Base-by-base conservation (phyloP, 495 filamentous ascomycete species). In the Geoglossum glabrum region DNA sequence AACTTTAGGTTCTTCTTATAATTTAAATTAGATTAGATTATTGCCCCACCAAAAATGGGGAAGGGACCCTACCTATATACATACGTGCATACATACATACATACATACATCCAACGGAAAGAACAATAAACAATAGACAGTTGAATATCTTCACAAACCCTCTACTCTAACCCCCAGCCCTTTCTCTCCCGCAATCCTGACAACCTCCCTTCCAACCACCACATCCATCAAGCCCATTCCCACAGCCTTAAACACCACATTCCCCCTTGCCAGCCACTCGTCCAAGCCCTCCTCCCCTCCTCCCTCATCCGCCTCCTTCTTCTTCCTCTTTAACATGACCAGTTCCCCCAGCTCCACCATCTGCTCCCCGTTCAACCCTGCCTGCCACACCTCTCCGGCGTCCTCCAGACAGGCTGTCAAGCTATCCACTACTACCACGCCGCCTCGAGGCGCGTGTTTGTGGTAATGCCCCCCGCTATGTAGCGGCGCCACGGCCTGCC, bases 321-420 rank as follows among this genome's bases (percentile, higher is more conserved):
- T 63, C 43, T 66, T 51, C 23, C 58, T 65, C 64, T 79, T 79
- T 57, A 87, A 70, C 81, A 90, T 87, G 54, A 90, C 72, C 51
- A 95, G 67, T 65, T 94, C 87, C 3, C 90, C 89, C 7, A 89
- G 71, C 74, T 98, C 90, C 7, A 94, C 84, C 21, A 95, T 72
- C 63, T 94, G 81, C 28, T 79, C 74, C 0, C 82, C 75, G 45
- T 71, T 69, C 30, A 97, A 68, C 0, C 78, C 85, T 0, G 86
- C 86, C 63, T 87, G 79, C 28, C 90, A 83, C 56, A 98, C 71
- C 72, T 98, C 92, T 5, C 92, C 92, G 0, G 90, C 85, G 64
- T 96, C 88, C 63, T 82, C 79, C 60, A 96, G 63, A 57, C 86
- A 87, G 4, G 81, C 84, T 19, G 85, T 79, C 0, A 87, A 69